Base-by-base conservation (phyloP, 2,329 filamentous ascomycete species). In the Colletotrichum scovillei region DNA sequence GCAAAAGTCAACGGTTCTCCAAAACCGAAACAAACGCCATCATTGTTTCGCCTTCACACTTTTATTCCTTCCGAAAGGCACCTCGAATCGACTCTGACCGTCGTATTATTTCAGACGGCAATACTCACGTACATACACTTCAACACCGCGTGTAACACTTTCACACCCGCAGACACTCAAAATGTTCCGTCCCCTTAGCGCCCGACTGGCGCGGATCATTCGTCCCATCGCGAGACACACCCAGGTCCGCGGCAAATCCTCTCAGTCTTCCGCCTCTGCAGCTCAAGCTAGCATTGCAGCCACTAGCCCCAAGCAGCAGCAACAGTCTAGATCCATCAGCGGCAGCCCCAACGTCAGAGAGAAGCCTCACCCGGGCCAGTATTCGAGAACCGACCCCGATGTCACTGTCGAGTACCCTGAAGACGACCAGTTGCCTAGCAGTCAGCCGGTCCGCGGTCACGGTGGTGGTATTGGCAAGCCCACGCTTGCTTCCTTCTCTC, bases 381-480 rank as follows among this genome's bases (percentile, higher is more conserved):
- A 92, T 81, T 94, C 95, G 19, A 92, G 94, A 79, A 97, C 94
- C 11, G 94, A 97, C 79, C 89, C 95, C 63, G 90, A 88, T 68
- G 92, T 97, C 74, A 90, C 91, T 52, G 92, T 97, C 75, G 91
- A 95, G 81, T 95, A 97, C 80, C 95, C 94, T 0, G 89, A 90
- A 49, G 93, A 95, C 79, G 84, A 89, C 69, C 90, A 95, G 74
- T 88, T 97, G 76, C 94, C 95, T 11, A 88, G 89, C 55, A 93
- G 91, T 70, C 86, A 87, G 69, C 92, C 94, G 4, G 91, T 96
- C 8, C 89, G 92, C 76, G 94, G 94, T 62, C 90, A 94, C 64
- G 94, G 94, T 74, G 94, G 94, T 22, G 89, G 92, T 80, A 94
- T 97, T 79, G 93, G 94, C 84, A 95, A 95, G 86, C 92, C 95